Percentiles rank a stretch among this genome's conserved stretches.
Evolutionary conservation across 2,329 filamentous ascomycete species (phyloP).

Genomic region (Volutella citrinella): DNA sequence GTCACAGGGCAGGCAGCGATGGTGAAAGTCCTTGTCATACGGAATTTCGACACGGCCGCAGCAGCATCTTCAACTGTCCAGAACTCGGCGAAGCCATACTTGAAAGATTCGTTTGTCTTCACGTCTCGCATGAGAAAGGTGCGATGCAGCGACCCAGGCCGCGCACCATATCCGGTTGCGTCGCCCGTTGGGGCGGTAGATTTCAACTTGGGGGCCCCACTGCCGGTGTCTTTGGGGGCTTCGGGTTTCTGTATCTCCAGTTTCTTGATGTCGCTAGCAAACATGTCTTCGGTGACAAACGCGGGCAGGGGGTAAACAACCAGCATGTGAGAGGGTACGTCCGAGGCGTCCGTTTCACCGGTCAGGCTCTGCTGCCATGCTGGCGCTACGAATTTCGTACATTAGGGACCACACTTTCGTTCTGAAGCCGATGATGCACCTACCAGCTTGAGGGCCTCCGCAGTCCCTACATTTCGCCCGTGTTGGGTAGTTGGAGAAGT

Average conservation of each 20-base stretch:
- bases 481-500: constrained; percentile 38
- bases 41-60: constrained; percentile 69
- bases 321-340: constrained; percentile 70
- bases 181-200: constrained; percentile 56
- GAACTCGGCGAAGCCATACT: constrained; percentile 84
- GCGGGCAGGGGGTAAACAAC: constrained; percentile 69
- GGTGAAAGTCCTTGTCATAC: constrained; percentile 70
- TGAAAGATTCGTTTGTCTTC: constrained; percentile 68
- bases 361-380: constrained; percentile 39
- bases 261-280: constrained; percentile 71
- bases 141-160: constrained; percentile 70
- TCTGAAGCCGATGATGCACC: too few species aligned
- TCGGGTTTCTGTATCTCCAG: constrained; percentile 63
- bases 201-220: constrained; percentile 51
- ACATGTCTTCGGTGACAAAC: constrained; percentile 67
- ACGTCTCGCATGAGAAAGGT: constrained; percentile 75
- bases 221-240: constrained; percentile 40
- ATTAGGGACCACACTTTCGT: too few species aligned
- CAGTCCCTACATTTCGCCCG: constrained; percentile 38
- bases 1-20: constrained; percentile 71
- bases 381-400: constrained; percentile 15
- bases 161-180: constrained; percentile 64
- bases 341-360: constrained; percentile 46
- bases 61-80: constrained; percentile 72
- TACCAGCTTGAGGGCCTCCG: constrained; percentile 29